Base-by-base conservation (phyloP, 352 stramenopile species). In the Aphanomyces cochlioides region DNA sequence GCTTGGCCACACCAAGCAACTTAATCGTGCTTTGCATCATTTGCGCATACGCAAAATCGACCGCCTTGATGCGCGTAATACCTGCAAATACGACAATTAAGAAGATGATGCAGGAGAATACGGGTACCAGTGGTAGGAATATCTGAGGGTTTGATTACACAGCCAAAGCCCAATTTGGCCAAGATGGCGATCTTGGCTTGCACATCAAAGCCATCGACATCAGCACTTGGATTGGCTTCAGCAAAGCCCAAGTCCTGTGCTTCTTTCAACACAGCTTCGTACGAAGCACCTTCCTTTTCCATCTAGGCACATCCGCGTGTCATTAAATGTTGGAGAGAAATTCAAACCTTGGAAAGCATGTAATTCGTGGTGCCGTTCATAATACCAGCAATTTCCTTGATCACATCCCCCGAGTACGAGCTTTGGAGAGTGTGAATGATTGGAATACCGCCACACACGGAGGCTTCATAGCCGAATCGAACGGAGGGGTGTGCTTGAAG, bases 351-450 rank as follows among this genome's bases (percentile, higher is more conserved):
- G 56, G 89, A 96, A 48, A 99, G 77, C 90, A 99, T 98, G 82
- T 97, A 99, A 81, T 99, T 99, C 59, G 96, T 99, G 7, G 95
- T 98, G 54, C 96, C 96, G 78, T 99, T 99, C 84, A 97, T 96
- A 76, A 99, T 98, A 28, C 96, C 96, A 43, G 89, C 90, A 68
- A 98, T 87, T 71, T 96, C 87, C 12, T 87, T 90, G 78, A 99
- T 97, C 41, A 83, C 80, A 80, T 99, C 95, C 56, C 90, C 92
- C 39, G 84, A 78, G 78, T 97, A 98, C 47, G 91, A 90, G 71
- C 83, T 90, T 80, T 98, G 93, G 40, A 99, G 78, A 40, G 91
- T 96, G 77, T 98, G 84, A 80, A 99, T 98, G 77, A 99, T 98
- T 45, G 96, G 96, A 74, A 99, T 98, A 56, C 92, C 95, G n/a